Evolutionary conservation across 2,329 filamentous ascomycete genomes (phyloP), one percentile per base, ranked within the genome.

Genomic region (Alternaria gansuensis): DNA sequence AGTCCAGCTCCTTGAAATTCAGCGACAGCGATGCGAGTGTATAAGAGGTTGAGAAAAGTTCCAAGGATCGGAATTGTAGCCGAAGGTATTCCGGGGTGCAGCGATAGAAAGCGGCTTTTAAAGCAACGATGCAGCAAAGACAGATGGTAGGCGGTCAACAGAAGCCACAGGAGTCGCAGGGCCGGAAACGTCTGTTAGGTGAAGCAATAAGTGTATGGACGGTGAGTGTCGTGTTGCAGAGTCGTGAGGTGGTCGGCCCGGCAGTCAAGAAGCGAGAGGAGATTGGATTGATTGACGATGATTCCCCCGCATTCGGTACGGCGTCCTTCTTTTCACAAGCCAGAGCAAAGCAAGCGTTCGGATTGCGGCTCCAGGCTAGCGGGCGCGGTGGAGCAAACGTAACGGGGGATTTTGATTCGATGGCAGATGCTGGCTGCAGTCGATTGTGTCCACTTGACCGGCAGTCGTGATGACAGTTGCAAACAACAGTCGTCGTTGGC

Each of bases 241-340:
- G 62, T 64, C 60, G 66, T 65, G 63, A 63, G 59, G 59, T 73
- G 59, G 59, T 73, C 63, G 67, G 72, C 66, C 73, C 70, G 74
- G 74, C 71, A 70, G 62, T 69, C 56, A 67, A 67, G 67, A 72
- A 73, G 73, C 72, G 72, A 74, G 67, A 67, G 63, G 59, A 63
- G 57, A 56, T 36, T 36, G 57, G 40, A 63, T 70, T 66, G 66
- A 69, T 69, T 71, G 69, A 69, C 48, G 63, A 66, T 67, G 63
- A 73, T 75, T 75, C 74, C 75, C 44, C 75, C 73, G 75, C 75
- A 76, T 75, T 73, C 70, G 62, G 64, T 59, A 67, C 64, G 56
- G 62, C 63, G 65, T 68, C 63, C 69, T 71, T 71, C 67, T 75
- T 68, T 70, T 68, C 66, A 68, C 62, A 65, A 59, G 44, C 44